Evolutionary conservation across 2,329 filamentous ascomycete genomes (phyloP).

Genomic region (Trichoderma sp.): DNA sequence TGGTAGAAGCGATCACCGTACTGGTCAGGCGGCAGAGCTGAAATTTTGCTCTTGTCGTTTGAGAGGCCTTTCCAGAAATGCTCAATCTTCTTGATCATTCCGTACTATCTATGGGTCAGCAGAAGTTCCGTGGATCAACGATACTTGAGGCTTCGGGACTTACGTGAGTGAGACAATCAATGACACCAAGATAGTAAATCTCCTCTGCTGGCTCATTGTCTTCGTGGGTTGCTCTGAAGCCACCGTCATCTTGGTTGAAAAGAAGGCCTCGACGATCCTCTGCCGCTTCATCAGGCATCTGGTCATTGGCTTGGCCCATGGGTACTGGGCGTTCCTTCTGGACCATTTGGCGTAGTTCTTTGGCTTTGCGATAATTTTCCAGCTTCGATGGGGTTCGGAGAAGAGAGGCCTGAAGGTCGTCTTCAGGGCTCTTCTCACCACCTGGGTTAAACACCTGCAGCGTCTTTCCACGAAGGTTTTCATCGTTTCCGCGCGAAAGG

Average conservation of each 20-base stretch:
- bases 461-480: slow-evolving; percentile 87
- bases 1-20: slow-evolving; percentile 94
- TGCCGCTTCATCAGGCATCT: slow-evolving; percentile 88
- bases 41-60: slow-evolving; percentile 82
- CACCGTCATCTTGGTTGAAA: slow-evolving; percentile 93
- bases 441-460: slow-evolving; percentile 92
- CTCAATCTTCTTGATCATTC: slow-evolving; percentile 90
- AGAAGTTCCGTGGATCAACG: slow-evolving; percentile 27
- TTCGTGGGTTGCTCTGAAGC: slow-evolving; percentile 89
- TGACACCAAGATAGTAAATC: slow-evolving; percentile 97
- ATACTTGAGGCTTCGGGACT: slow-evolving; percentile 44
- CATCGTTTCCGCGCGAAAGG: slow-evolving; percentile 84
- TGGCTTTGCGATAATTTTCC: slow-evolving; percentile 86
- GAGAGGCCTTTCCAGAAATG: slow-evolving; percentile 96
- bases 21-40: slow-evolving; percentile 82
- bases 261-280: slow-evolving; percentile 72
- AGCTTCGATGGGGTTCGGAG: slow-evolving; percentile 90
- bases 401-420: slow-evolving; percentile 66
- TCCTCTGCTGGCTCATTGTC: slow-evolving; percentile 82
- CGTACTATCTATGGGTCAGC: slow-evolving; percentile 64
- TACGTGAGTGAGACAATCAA: slow-evolving; percentile 96
- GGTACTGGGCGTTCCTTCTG: slow-evolving; percentile 92
- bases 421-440: slow-evolving; percentile 59
- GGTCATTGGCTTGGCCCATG: slow-evolving; percentile 77
- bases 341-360: slow-evolving; percentile 88